phyloP scores from a whole-genome alignment of 106 monocot species.

The Dendrobium catenatum region DNA sequence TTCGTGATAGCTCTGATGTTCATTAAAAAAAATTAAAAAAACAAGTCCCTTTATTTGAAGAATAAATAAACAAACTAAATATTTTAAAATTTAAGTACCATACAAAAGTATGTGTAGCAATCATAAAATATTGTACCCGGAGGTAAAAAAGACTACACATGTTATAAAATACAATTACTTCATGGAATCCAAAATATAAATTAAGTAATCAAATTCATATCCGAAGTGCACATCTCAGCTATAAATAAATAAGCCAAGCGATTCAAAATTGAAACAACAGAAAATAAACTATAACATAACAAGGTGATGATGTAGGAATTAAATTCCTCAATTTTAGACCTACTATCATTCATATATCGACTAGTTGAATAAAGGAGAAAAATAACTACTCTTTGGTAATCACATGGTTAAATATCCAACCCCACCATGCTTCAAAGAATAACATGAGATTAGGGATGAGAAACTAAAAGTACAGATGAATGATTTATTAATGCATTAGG shows the following conservation, averaged over 20 bases:
- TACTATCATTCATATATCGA: not conserved
- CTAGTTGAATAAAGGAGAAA: not conserved
- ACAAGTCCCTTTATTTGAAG: not conserved
- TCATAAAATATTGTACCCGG: not conserved
- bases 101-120: not conserved
- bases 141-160: not conserved
- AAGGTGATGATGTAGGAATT: not conserved
- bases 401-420: no score
- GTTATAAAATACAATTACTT: not conserved
- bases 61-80: not conserved
- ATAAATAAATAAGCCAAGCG: not conserved
- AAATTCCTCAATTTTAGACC: not conserved
- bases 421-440: no score
- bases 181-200: not conserved
- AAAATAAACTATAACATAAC: not conserved
- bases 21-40: constrained; percentile 1
- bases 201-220: not conserved
- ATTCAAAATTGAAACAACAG: not conserved
- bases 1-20: constrained; percentile 5
- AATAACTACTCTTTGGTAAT: not conserved
- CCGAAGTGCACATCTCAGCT: not conserved
- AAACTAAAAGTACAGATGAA: no score
- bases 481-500: no score
- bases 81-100: not conserved
- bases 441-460: no score